A percentile compares a stretch with the other conserved stretches of the same genome.
Evolutionary conservation across 306 rosid genomes (phyloP).

Genomic region (Luffa aegyptiaca): DNA sequence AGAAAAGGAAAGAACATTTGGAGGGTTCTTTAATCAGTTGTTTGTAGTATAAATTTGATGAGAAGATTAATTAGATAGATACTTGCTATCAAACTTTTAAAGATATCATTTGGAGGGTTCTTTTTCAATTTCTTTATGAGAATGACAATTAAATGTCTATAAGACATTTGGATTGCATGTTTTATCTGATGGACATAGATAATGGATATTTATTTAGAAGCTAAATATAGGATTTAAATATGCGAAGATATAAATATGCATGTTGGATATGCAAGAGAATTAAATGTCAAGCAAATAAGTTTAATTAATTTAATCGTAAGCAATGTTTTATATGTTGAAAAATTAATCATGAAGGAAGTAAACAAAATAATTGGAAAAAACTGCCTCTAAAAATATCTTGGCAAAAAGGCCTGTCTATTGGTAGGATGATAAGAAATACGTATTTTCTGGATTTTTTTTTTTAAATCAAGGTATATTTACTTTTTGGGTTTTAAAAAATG

Average conservation of each 20-base stretch:
- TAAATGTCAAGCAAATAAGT: background rate
- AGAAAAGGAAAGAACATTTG: background rate
- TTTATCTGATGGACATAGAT: background rate
- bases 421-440: too few species aligned
- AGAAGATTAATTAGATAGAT: background rate
- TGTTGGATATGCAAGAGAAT: background rate
- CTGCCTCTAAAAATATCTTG: background rate
- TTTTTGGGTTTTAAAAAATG: background rate
- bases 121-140: background rate
- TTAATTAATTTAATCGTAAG: background rate
- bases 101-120: background rate
- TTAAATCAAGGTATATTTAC: too few species aligned
- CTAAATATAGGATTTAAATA: background rate
- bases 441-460: too few species aligned
- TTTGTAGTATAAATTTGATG: background rate
- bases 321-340: background rate
- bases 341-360: background rate
- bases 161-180: background rate
- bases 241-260: background rate
- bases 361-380: background rate
- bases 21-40: too few species aligned
- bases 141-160: background rate
- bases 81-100: background rate
- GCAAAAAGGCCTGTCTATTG: background rate
- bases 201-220: background rate